Base-by-base conservation (phyloP, 2,329 filamentous ascomycete genomes). In the Aspergillus cejpii region DNA sequence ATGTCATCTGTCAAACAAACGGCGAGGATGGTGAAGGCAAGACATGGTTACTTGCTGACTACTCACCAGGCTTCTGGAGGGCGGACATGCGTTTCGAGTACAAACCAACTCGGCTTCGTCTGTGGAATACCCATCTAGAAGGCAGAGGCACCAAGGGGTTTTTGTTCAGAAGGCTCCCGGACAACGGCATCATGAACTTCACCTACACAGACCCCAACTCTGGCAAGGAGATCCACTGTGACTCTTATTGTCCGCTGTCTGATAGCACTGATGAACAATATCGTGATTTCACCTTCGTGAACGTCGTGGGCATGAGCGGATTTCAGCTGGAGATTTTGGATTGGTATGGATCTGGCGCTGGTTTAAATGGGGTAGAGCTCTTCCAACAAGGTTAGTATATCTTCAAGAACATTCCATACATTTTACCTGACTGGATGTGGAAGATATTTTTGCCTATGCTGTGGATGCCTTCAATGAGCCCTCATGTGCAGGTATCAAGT, bases 151-250 rank as follows among this genome's bases (percentile, higher is more conserved):
- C 90, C 23, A 86, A 87, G 70, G 86, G 84, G 0, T 98, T 87
- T 71, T 81, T 89, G 46, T 94, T 88, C 62, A 87, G 87, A 17
- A 87, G 89, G 14, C 72, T 91, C 47, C 90, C 91, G 4, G 80
- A 91, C 59, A 83, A 86, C 51, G 92, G 92, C 41, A 96, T 98
- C 63, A 87, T 98, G 82, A 96, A 97, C 67, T 77, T 98, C 60
- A 94, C 89, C 28, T 97, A 92, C 57, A 82, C 83, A 51, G 88
- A 97, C 59, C 83, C 85, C 19, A 72, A 63, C 29, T 85, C 80
- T 1, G 84, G 85, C 20, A 71, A 78, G 40, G 83, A 83, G 44
- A 69, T 73, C 23, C 82, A 78, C 45, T 98, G 92, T 69, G 88
- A 90, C 42, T 84, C 81, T 49, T 77, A 80, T 59, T 98, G 92